These are phyloP conservation scores for Diaporthe sp. DNA, from an alignment of 2,329 filamentous ascomycete species.

Conservation along the genomic window DNA sequence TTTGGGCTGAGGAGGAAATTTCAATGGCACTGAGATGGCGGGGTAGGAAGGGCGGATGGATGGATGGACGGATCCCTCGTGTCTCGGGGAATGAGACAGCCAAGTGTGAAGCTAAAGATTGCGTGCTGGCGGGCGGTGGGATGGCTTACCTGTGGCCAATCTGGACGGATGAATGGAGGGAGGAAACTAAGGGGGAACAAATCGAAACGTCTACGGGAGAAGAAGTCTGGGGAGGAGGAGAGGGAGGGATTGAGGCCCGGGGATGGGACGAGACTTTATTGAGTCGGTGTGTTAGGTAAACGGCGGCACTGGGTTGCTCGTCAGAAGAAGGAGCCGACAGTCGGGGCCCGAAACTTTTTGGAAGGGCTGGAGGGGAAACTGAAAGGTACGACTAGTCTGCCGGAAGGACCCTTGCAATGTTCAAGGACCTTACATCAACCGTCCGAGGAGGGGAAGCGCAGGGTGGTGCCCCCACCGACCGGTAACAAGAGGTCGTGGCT, in stretches of 20 bases:
- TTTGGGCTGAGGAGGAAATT: not conserved
- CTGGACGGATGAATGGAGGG: slow-evolving; percentile 5
- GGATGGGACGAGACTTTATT: slow-evolving; percentile 31
- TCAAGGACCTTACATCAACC: slow-evolving; percentile 23
- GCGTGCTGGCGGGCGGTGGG: slow-evolving; percentile 46
- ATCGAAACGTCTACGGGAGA: slow-evolving; percentile 20
- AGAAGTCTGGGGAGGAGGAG: slow-evolving; percentile 15
- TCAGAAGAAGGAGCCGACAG: slow-evolving; percentile 33
- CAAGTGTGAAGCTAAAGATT: slow-evolving; percentile 39
- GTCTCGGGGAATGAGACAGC: slow-evolving; percentile 27
- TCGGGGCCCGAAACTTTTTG: slow-evolving; percentile 33
- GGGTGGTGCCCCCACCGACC: not conserved
- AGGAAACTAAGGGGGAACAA: not conserved
- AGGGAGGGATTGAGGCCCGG: not conserved
- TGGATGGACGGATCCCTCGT: slow-evolving; percentile 2
- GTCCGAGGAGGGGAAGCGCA: slow-evolving; percentile 15
- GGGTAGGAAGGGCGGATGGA: slow-evolving; percentile 4
- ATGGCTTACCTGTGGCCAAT: slow-evolving; percentile 40
- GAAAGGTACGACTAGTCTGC: not conserved
- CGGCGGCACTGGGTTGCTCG: not conserved
- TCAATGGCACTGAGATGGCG: slow-evolving; percentile 21
- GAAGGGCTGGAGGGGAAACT: slow-evolving; percentile 7
- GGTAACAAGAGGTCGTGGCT: not conserved
- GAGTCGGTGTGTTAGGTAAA: slow-evolving; percentile 20
- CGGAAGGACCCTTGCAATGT: not conserved